Percentiles rank a stretch among this genome's conserved stretches.
Conservation (phyloP, 176 grass and related monocot genomes). For the Puccinellia tenuiflora region DNA sequence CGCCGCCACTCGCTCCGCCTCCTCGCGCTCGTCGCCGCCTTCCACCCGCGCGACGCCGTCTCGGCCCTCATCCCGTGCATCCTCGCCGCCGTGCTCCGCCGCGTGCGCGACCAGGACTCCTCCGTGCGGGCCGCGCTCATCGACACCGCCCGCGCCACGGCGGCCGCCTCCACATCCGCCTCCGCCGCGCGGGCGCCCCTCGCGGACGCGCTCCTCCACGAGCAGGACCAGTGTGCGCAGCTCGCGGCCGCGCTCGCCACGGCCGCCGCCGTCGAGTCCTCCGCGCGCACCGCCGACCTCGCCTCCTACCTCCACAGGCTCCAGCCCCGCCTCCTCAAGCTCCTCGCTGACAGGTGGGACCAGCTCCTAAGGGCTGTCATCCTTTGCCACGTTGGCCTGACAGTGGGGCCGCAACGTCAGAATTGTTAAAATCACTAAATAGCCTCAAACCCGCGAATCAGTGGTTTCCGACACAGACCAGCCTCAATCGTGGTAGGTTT, state of each 20-base stretch:
- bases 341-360: no score
- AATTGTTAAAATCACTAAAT: no score
- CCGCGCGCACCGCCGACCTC: conserved; percentile 48
- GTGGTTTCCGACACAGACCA: no score
- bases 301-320: conserved; percentile 64
- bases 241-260: conserved; percentile 68
- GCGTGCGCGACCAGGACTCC: conserved; percentile 89
- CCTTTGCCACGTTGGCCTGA: no score
- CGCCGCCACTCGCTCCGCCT: conserved; percentile 79
- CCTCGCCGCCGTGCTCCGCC: conserved; percentile 72
- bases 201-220: conserved; percentile 80
- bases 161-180: conserved; percentile 30
- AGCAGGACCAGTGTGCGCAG: conserved; percentile 96
- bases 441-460: no score
- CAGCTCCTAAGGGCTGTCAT: no score
- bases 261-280: conserved; percentile 71
- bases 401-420: no score
- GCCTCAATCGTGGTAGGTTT: no score
- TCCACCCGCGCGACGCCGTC: conserved; percentile 51
- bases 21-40: conserved; percentile 58
- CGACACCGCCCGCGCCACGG: conserved; percentile 67
- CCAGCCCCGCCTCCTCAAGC: conserved; percentile 74
- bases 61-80: conserved; percentile 80
- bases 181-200: conserved; percentile 50
- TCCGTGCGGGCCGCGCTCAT: conserved; percentile 89